A percentile compares a stretch with the other conserved stretches of the same genome.
These are phyloP conservation scores for Neurospora tetrasperma DNA, from an alignment of 495 filamentous ascomycete genomes.

Conservation along the genomic window DNA sequence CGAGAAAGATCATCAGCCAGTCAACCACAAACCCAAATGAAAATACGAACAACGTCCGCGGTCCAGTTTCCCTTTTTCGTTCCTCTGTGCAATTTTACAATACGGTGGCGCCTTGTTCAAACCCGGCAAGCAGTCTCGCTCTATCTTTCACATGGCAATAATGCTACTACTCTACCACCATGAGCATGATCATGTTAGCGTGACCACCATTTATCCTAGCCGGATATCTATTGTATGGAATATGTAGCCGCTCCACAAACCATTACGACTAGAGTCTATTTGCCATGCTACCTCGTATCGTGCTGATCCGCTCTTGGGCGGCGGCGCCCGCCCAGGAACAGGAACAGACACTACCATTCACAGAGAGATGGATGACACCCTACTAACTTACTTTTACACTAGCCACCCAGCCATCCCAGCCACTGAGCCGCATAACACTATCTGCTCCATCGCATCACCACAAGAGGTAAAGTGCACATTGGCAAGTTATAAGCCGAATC, in stretches of 20 bases:
- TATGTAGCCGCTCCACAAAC: background rate
- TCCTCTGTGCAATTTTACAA: background rate
- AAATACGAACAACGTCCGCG: background rate
- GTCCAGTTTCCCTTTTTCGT: background rate
- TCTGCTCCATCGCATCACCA: background rate
- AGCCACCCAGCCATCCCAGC: background rate
- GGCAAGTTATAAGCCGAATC: background rate
- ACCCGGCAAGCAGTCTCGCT: background rate
- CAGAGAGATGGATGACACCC: background rate
- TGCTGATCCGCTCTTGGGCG: background rate
- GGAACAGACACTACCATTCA: background rate
- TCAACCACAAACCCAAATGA: background rate
- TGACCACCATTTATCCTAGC: background rate
- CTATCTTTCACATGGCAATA: background rate
- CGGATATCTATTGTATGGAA: background rate
- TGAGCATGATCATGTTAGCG: background rate
- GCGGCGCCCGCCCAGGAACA: background rate
- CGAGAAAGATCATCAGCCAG: background rate
- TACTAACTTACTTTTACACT: background rate
- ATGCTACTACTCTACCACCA: background rate
- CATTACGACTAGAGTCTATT: background rate
- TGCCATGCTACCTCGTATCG: background rate
- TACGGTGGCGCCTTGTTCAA: background rate
- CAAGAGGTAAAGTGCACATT: background rate
- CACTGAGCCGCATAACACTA: background rate